Evolutionary conservation across 2,329 filamentous ascomycete genomes (phyloP).

Genomic region (Talaromyces sp.): DNA sequence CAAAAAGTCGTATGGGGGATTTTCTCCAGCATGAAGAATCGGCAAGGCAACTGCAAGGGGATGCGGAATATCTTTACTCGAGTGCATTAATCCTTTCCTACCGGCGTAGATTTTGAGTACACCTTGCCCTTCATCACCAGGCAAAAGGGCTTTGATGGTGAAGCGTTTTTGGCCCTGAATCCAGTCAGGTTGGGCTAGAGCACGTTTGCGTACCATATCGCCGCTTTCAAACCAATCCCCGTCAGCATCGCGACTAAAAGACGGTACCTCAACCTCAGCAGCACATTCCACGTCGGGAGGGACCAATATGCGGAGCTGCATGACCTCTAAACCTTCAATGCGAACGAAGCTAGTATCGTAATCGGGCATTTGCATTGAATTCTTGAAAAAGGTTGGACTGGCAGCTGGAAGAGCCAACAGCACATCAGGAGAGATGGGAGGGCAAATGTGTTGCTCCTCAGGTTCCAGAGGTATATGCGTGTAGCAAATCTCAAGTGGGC

Average conservation of each 20-base stretch:
- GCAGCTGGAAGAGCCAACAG: conserved; percentile 81
- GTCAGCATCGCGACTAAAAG: conserved; percentile 75
- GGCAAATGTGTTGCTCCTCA: conserved; percentile 87
- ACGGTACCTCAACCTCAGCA: conserved; percentile 83
- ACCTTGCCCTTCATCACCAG: conserved; percentile 85
- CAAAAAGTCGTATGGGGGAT: conserved; percentile 90
- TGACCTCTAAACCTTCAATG: conserved; percentile 88
- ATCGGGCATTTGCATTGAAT: conserved; percentile 72
- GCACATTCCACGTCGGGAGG: conserved; percentile 87
- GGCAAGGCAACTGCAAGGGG: conserved; percentile 85
- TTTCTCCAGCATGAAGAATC: conserved; percentile 83
- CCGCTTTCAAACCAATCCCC: conserved; percentile 93
- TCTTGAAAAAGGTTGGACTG: conserved; percentile 83
- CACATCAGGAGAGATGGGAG: conserved; percentile 78
- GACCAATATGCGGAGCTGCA: conserved; percentile 82
- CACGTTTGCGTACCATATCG: conserved; percentile 77
- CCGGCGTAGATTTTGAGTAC: conserved; percentile 89
- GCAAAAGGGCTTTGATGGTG: conserved; percentile 85
- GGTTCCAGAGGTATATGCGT: conserved; percentile 88
- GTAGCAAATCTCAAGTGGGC: conserved; percentile 87
- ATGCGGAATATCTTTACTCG: conserved; percentile 92
- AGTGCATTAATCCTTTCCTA: conserved; percentile 93
- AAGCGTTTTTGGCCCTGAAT: conserved; percentile 80
- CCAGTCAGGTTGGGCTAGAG: conserved; percentile 90
- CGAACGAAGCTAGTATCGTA: conserved; percentile 85